phyloP scores from a whole-genome alignment of 768 basidiomycete species.

The Mycena chlorophos region DNA sequence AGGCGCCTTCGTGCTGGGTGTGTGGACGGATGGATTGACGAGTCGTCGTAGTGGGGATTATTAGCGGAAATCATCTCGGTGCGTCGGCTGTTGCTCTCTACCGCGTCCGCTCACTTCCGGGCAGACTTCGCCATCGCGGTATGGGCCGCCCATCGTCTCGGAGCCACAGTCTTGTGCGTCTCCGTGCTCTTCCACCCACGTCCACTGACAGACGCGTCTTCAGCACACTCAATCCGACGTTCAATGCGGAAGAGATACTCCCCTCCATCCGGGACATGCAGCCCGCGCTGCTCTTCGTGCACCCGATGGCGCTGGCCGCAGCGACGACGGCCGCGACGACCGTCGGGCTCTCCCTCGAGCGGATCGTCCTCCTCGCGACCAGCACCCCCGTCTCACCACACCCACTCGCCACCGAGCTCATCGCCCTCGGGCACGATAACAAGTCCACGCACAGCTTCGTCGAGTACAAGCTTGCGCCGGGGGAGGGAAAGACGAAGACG shows the following conservation, averaged over 20 bases:
- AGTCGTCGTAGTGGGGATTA: slow-evolving; percentile 3
- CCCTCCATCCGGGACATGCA: slow-evolving; percentile 3
- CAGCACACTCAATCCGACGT: slow-evolving; percentile 8
- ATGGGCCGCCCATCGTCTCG: slow-evolving; percentile 11
- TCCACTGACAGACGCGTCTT: background rate
- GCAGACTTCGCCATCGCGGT: slow-evolving; percentile 7
- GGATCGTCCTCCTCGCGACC: slow-evolving; percentile 1
- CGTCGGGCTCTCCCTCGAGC: background rate
- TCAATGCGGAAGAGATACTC: slow-evolving; percentile 2
- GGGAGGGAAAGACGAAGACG: slow-evolving; percentile 51
- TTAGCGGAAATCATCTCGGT: slow-evolving; percentile 11
- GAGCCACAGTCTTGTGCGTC: slow-evolving; percentile 1
- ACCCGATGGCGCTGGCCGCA: background rate
- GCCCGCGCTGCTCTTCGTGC: slow-evolving; percentile 6
- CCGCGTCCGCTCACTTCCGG: background rate
- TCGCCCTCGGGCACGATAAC: background rate
- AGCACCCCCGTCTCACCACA: background rate
- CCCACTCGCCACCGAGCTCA: slow-evolving; percentile 3
- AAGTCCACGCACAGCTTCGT: slow-evolving; percentile 25
- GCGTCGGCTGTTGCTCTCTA: background rate
- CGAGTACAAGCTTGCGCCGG: slow-evolving; percentile 41
- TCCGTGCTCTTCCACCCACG: background rate
- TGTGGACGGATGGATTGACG: no score
- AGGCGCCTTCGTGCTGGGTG: accelerated
- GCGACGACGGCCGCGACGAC: background rate